Evolutionary conservation across 1,284 basidiomycete species (phyloP).

Genomic region (Termitomyces sp.): DNA sequence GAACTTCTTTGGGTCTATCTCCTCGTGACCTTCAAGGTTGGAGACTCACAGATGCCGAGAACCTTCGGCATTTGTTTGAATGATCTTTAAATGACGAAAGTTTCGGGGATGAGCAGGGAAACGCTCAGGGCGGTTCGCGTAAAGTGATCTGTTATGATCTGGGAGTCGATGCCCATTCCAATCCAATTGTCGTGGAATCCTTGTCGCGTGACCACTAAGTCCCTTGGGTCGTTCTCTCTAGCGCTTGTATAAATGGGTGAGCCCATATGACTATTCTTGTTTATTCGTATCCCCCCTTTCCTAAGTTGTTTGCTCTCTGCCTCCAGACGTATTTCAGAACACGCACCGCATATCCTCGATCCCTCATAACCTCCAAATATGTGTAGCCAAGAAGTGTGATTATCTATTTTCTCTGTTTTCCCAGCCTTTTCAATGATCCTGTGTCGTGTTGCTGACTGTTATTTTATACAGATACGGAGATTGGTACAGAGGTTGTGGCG

Average conservation of each 20-base stretch:
- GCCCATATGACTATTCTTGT: conserved; percentile 12
- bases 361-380: conserved; percentile 19
- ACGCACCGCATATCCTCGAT: background rate
- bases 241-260: conserved; percentile 18
- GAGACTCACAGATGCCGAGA: conserved; percentile 13
- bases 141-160: conserved; percentile 18
- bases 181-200: conserved; percentile 12
- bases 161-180: conserved; percentile 11
- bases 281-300: conserved; percentile 10
- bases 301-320: background rate
- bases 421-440: background rate
- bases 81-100: conserved; percentile 17
- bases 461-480: conserved; percentile 46
- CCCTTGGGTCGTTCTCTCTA: conserved; percentile 13
- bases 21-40: conserved; percentile 15
- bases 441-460: conserved; percentile 5
- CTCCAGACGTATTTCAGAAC: background rate
- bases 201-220: conserved; percentile 24
- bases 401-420: conserved; percentile 11
- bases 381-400: conserved; percentile 35
- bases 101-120: conserved; percentile 12
- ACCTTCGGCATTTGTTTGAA: conserved; percentile 13
- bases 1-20: conserved; percentile 5
- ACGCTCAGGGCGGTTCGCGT: conserved; percentile 15
- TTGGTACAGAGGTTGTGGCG: conserved; percentile 59